A percentile compares a stretch with the other conserved stretches of the same genome.
These are phyloP conservation scores for Stachybotrys chlorohalonatus DNA, from an alignment of 2,329 filamentous ascomycete genomes.

Conservation along the genomic window DNA sequence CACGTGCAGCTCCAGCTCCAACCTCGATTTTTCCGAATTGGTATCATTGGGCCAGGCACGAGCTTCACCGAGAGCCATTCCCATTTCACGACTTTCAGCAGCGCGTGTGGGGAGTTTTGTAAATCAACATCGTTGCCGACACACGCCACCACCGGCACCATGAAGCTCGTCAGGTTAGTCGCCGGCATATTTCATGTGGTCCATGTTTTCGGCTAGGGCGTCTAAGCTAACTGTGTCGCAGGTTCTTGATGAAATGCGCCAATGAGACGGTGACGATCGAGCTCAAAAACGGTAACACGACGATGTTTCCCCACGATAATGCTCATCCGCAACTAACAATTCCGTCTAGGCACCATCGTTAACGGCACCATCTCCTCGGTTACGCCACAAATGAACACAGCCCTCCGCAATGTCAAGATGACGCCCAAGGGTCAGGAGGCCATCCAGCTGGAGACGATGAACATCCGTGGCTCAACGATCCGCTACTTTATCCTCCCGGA, in stretches of 20 bases:
- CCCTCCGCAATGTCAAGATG: slow-evolving; percentile 94
- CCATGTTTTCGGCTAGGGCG: neutral
- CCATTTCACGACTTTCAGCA: neutral
- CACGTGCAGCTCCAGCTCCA: slow-evolving; percentile 1
- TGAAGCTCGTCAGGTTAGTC: slow-evolving; percentile 94
- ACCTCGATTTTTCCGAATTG: slow-evolving; percentile 1
- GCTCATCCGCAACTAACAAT: no score
- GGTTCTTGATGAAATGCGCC: slow-evolving; percentile 98
- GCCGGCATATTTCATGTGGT: neutral
- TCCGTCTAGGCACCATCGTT: slow-evolving; percentile 70
- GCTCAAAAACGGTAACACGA: slow-evolving; percentile 77
- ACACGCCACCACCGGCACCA: slow-evolving; percentile 37
- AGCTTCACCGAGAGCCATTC: neutral
- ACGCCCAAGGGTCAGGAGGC: slow-evolving; percentile 81
- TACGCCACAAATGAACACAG: slow-evolving; percentile 97
- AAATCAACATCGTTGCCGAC: slow-evolving; percentile 1
- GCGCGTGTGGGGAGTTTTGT: neutral
- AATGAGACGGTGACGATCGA: slow-evolving; percentile 99
- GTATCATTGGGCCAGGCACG: neutral
- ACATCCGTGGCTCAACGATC: slow-evolving; percentile 91
- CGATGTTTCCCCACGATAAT: no score
- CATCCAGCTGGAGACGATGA: slow-evolving; percentile 87
- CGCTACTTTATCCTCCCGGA: slow-evolving; percentile 96
- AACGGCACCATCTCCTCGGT: slow-evolving; percentile 96
- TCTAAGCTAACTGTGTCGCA: slow-evolving; percentile 30